phyloP scores from a whole-genome alignment of 495 filamentous ascomycete genomes.

The Aspergillus asperescens region DNA sequence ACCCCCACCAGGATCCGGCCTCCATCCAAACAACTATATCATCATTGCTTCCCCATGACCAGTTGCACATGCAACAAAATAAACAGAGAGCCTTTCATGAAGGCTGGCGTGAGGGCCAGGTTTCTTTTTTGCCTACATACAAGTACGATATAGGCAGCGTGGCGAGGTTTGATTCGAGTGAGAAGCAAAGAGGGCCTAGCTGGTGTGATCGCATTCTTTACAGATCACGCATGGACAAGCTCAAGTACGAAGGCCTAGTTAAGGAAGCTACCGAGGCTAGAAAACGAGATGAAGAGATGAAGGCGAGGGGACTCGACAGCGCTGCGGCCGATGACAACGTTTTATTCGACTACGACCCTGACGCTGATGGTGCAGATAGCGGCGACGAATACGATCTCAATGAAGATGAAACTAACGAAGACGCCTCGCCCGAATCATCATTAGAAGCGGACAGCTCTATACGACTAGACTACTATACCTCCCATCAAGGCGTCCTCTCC shows the following conservation, averaged over 20 bases:
- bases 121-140: constrained; percentile 87
- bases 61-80: constrained; percentile 69
- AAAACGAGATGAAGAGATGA: constrained; percentile 79
- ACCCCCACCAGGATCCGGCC: constrained; percentile 52
- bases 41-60: constrained; percentile 85
- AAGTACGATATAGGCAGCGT: constrained; percentile 97
- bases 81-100: constrained; percentile 76
- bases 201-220: constrained; percentile 98
- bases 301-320: constrained; percentile 67
- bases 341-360: constrained; percentile 86
- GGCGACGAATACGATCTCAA: constrained; percentile 55
- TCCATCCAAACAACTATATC: constrained; percentile 78
- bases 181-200: constrained; percentile 85
- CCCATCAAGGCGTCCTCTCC: constrained; percentile 81
- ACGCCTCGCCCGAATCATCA: constrained; percentile 16
- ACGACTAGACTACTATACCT: constrained; percentile 69
- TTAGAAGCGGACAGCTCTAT: constrained; percentile 43
- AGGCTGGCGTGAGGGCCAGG: constrained; percentile 85
- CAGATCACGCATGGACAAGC: constrained; percentile 64
- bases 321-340: constrained; percentile 74
- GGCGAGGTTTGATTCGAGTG: constrained; percentile 87
- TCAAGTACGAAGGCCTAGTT: constrained; percentile 62
- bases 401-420: constrained; percentile 22
- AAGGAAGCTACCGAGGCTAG: constrained; percentile 60
- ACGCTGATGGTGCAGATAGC: constrained; percentile 58